Base-by-base conservation (phyloP, 148 eudicot genomes). In the Persicaria maculosa region DNA sequence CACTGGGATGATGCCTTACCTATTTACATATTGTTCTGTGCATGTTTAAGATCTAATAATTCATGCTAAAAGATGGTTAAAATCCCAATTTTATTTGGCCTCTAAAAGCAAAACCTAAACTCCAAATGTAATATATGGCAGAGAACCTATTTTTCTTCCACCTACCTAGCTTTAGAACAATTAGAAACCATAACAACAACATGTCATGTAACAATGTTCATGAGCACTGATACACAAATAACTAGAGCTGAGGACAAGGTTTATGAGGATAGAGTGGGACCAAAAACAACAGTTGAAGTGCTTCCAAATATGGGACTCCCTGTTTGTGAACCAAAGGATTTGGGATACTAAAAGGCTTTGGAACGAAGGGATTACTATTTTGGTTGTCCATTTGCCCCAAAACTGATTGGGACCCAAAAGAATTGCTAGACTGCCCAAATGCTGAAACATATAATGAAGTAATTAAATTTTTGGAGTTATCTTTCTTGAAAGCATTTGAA, bases 271-370 rank as follows among this genome's bases (percentile, higher is more conserved):
- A 11, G 77, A 74, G 97, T 75, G 75, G 84, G 88, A 71, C 98
- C 98, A 85, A 95, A 95, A 25, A 90, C 97, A 71, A 96, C 96
- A 47, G 98, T 95, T 67, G 96, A 90, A 76, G 88, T 92, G 80
- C 88, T 82, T 59, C 97, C 97, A 83, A 95, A 95, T 75, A 88
- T 77, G 70, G 97, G 92, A 74, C 89, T 75, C 72, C 97, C 98
- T 9, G 97, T 80, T 71, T 87, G 98, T 8, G 96, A 76, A 44
- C 98, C 97, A 76, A 93, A 93, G 47, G 90, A 68, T 82, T 85
- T 22, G 89, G 75, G 75, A 84, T 86, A 76, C 93, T 93, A 75
- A 93, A 93, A 45, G 98, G 90, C 74, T 89, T 88, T 53, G 97
- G 89, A 72, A 93, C 88, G 81, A 95, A 95, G 10, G 97, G 97